A percentile compares a stretch with the other conserved stretches of the same genome.
These are phyloP conservation scores for Erodium texanum DNA, from an alignment of 441 rosid genomes.

Conservation along the genomic window DNA sequence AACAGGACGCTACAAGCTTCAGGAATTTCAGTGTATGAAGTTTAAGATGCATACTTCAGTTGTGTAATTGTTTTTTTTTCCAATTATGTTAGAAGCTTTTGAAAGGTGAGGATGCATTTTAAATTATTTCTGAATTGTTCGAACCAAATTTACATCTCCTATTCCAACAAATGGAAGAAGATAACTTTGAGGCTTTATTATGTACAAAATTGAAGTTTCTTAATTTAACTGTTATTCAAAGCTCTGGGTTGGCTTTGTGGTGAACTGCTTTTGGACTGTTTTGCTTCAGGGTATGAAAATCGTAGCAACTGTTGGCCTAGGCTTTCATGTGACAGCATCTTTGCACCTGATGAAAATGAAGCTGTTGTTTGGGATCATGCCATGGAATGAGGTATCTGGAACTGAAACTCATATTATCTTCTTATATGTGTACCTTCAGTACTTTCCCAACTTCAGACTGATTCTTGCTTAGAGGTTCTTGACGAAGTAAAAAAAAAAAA, in stretches of 20 bases:
- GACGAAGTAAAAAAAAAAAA: not conserved
- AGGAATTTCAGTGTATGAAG: no score
- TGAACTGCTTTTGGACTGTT: constrained; percentile 28
- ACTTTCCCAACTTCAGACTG: not conserved
- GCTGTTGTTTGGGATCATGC: constrained; percentile 38
- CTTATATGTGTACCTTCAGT: no score
- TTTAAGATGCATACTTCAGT: no score
- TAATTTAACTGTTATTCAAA: not conserved
- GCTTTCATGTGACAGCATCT: constrained; percentile 33
- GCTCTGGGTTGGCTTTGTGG: constrained; percentile 21
- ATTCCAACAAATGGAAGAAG: no score
- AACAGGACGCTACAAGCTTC: no score
- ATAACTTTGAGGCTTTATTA: not conserved
- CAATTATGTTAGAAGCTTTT: no score
- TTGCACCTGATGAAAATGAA: constrained; percentile 31
- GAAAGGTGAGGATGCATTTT: no score
- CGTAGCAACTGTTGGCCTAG: constrained; percentile 24
- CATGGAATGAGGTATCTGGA: constrained; percentile 28
- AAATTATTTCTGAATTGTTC: no score
- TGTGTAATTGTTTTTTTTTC: no score
- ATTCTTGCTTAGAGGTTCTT: not conserved
- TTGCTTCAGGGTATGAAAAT: constrained; percentile 26
- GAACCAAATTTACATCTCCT: no score
- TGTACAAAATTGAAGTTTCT: not conserved
- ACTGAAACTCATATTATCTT: constrained; percentile 3